These are phyloP conservation scores for Volvox reticuliferus DNA, from an alignment of 139 green algal genomes.

Conservation along the genomic window DNA sequence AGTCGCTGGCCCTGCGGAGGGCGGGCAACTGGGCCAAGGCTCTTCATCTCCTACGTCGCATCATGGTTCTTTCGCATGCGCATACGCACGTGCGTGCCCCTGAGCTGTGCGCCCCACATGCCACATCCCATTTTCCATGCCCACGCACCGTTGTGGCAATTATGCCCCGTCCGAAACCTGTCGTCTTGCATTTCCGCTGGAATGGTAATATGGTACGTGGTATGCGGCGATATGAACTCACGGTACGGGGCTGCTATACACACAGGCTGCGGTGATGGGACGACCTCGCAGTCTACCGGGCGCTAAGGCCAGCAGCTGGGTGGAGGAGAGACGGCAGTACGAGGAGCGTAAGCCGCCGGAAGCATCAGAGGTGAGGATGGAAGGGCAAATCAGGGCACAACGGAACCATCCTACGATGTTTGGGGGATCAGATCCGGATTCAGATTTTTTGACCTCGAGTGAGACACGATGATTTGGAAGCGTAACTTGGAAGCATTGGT, in stretches of 20 bases:
- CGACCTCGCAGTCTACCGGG: not conserved
- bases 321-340: slow-evolving; percentile 11
- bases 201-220: not conserved
- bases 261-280: slow-evolving; percentile 33
- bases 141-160: not conserved
- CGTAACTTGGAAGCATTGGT: not conserved
- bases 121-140: not conserved
- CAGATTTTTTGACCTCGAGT: too few relatives aligned
- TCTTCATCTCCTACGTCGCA: not conserved
- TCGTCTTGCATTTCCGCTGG: too few relatives aligned
- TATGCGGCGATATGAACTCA: too few relatives aligned
- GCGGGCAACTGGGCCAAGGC: not conserved
- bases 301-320: slow-evolving; percentile 33
- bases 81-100: not conserved
- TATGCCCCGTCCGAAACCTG: too few relatives aligned
- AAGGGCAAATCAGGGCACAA: not conserved
- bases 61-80: not conserved
- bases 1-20: not conserved
- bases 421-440: not conserved
- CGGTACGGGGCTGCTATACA: too few relatives aligned
- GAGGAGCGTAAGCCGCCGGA: slow-evolving; percentile 18
- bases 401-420: not conserved
- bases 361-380: slow-evolving; percentile 8
- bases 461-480: too few relatives aligned
- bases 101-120: not conserved